phyloP scores from a whole-genome alignment of 2,329 filamentous ascomycete genomes.

The Aspergillus pseudotamarii region DNA sequence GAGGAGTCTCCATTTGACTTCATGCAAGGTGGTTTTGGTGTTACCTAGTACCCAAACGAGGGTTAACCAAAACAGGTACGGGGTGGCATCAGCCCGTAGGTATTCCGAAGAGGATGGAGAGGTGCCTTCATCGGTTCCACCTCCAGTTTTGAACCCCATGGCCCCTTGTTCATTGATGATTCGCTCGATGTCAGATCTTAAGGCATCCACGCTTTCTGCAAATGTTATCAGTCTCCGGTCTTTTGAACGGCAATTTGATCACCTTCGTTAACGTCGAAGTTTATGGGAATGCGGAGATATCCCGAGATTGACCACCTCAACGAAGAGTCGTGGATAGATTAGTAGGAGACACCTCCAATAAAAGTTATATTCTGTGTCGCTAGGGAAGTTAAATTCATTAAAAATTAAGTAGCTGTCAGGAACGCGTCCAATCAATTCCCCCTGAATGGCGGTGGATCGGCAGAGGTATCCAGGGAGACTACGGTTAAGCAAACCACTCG shows the following conservation, averaged over 20 bases:
- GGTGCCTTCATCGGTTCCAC: neutral
- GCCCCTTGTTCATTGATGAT: neutral
- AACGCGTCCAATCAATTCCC: neutral
- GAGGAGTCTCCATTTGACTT: neutral
- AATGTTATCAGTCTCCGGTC: neutral
- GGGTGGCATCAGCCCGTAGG: neutral
- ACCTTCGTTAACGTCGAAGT: neutral
- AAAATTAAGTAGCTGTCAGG: neutral
- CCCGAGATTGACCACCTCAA: neutral
- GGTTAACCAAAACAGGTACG: neutral
- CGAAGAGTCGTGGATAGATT: neutral
- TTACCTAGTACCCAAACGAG: constrained; percentile 2
- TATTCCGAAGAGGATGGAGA: neutral
- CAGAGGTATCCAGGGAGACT: neutral
- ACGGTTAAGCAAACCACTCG: neutral
- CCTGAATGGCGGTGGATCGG: neutral
- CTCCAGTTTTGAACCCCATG: neutral
- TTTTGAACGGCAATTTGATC: neutral
- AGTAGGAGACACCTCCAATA: neutral
- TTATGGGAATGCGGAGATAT: neutral
- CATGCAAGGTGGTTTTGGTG: neutral
- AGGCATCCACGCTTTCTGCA: neutral
- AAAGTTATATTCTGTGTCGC: neutral
- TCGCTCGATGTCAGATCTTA: neutral
- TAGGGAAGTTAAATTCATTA: neutral